Percentiles rank a stretch among this genome's conserved stretches.
phyloP scores from a whole-genome alignment of 257 asterid genomes.

The Solanum habrochaites region DNA sequence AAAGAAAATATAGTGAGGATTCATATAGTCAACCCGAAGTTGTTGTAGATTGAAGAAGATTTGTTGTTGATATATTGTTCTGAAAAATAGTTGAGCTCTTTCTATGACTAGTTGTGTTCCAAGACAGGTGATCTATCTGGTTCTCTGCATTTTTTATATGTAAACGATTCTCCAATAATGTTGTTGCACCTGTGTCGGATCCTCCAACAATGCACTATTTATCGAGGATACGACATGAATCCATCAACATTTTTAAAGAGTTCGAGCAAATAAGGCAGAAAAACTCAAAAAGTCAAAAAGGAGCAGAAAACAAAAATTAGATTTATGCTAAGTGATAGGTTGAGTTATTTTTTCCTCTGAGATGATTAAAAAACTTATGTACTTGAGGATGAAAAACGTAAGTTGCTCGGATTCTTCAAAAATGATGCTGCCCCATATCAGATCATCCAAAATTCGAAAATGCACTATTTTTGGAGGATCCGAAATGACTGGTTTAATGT shows the following conservation, averaged over 20 bases:
- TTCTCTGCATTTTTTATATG: not conserved
- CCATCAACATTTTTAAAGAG: not conserved
- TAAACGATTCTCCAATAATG: not conserved
- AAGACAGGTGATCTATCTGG: not conserved
- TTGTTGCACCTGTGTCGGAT: not conserved
- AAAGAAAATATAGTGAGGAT: not conserved
- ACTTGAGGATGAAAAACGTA: not conserved
- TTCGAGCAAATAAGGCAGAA: not conserved
- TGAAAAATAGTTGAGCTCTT: not conserved
- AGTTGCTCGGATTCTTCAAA: not conserved
- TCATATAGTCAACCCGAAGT: not conserved
- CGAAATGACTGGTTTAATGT: not conserved
- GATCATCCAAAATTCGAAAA: not conserved
- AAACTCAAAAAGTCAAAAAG: not conserved
- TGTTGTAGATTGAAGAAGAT: not conserved
- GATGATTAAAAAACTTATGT: not conserved
- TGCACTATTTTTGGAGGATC: not conserved
- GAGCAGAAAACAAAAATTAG: not conserved
- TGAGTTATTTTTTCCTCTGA: not conserved
- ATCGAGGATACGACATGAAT: not conserved
- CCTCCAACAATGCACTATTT: not conserved
- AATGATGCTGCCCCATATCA: fast-evolving
- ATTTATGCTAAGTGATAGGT: not conserved
- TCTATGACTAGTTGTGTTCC: not conserved
- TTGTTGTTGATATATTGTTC: not conserved